phyloP scores from a whole-genome alignment of 495 filamentous ascomycete species.

The Penicillium maclennaniae region DNA sequence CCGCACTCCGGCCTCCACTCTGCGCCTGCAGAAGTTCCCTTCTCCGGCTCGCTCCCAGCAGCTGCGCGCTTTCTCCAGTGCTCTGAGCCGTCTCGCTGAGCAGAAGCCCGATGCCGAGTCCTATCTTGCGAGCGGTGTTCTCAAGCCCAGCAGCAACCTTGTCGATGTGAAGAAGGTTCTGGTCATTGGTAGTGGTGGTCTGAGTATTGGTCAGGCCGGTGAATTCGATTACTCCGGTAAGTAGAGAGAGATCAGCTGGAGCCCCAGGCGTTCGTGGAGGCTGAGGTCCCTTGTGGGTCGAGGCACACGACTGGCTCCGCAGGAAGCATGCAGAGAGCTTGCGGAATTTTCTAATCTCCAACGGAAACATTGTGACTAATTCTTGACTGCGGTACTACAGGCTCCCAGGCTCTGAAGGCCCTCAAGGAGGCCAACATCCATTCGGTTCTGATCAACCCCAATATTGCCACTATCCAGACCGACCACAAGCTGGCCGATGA shows the following conservation, averaged over 20 bases:
- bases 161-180: constrained; percentile 96
- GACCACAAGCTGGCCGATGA: constrained; percentile 96
- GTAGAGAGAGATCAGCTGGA: constrained; percentile 11
- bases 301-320: constrained; percentile 6
- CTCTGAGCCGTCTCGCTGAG: constrained; percentile 37
- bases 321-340: constrained; percentile 8
- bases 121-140: constrained; percentile 80
- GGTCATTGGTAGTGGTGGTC: constrained; percentile 86
- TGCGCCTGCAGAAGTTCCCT: constrained; percentile 40
- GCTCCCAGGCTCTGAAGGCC: constrained; percentile 94
- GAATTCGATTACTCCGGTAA: constrained; percentile 98
- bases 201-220: constrained; percentile 95
- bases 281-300: constrained; percentile 1
- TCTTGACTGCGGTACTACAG: constrained; percentile 39
- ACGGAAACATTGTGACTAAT: constrained; percentile 6
- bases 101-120: constrained; percentile 79
- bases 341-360: not conserved
- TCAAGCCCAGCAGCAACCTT: constrained; percentile 65
- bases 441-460: constrained; percentile 95
- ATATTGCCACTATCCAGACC: constrained; percentile 98
- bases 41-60: constrained; percentile 41
- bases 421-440: constrained; percentile 93
- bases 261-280: not conserved
- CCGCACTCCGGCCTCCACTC: constrained; percentile 32
- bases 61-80: constrained; percentile 44